Conservation (phyloP, 306 rosid species). For the Trifolium repens region DNA sequence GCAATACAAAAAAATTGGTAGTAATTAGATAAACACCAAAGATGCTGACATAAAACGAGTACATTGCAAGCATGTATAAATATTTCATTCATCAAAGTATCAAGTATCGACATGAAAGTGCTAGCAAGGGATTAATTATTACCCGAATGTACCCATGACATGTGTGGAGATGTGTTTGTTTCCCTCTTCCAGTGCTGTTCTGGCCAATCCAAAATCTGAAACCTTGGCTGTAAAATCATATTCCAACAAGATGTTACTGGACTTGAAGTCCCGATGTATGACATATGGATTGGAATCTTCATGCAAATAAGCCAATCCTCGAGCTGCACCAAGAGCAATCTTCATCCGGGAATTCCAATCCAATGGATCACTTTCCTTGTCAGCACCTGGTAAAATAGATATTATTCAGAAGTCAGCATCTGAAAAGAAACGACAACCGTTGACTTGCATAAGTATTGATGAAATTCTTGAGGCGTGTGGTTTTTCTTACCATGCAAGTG, state of each 20-base stretch:
- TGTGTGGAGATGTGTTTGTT: constrained; percentile 94
- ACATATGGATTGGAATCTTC: constrained; percentile 98
- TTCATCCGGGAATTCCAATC: constrained; percentile 90
- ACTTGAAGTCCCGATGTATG: constrained; percentile 92
- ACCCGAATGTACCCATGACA: constrained; percentile 99
- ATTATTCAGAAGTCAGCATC: constrained; percentile 29
- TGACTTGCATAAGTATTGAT: constrained; percentile 21
- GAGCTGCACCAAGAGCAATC: constrained; percentile 96
- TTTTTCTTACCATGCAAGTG: constrained; percentile 81
- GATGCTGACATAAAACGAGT: not conserved
- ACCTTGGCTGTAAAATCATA: constrained; percentile 87
- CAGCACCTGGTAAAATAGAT: constrained; percentile 62
- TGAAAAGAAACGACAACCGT: constrained; percentile 18
- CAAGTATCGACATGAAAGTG: constrained; percentile 21
- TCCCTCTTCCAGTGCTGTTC: constrained; percentile 87
- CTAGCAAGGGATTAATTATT: constrained; percentile 31
- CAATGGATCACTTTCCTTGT: constrained; percentile 80
- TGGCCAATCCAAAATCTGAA: constrained; percentile 97
- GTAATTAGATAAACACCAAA: not conserved
- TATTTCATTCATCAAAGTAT: constrained; percentile 30
- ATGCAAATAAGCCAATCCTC: constrained; percentile 90
- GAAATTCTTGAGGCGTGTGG: constrained; percentile 29
- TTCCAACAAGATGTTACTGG: constrained; percentile 95
- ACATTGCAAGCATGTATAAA: constrained; percentile 28
- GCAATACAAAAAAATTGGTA: not conserved